Base-by-base conservation (phyloP, 805 yeast species). In the Candida fluviatilis region DNA sequence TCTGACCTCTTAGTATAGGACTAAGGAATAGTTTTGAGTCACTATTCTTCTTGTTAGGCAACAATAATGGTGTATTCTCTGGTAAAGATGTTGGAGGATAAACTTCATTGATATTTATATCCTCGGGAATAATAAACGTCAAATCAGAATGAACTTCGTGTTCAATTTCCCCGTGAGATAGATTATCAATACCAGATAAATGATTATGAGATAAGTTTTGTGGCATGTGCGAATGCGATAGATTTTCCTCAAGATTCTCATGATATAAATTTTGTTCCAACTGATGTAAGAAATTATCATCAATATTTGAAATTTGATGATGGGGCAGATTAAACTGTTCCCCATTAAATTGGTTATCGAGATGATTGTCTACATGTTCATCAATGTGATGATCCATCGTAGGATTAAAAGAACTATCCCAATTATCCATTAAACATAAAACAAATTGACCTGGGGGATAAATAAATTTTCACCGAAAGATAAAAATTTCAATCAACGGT, bases 1-100 rank as follows among this genome's bases (percentile, higher is more conserved):
- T 64, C 40, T 67, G 73, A 31, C 70, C 58, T 1, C 72, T 72
- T 27, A 67, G 51, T 12, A 66, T 57, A 1, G 72, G 73, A 32
- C 66, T 60, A 10, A 47, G 46, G 34, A 61, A 50, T 29, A 42
- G 38, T n/a, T 35, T 26, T 6, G 33, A 25, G 19, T 38, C 34
- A 13, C 42, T 38, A 18, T 47, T 41, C 16, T 35, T 41, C 31
- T 50, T 50, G 30, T 42, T 47, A 12, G 62, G 57, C 17, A 55
- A 34, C 45, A 57, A 34, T 30, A 49, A 48, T 10, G 65, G 61
- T 4, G 62, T 56, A 24, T 52, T 46, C 14, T 51, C 53, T 17
- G 53, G 50, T 11, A 46, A 37, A 21, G 26, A 30, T 7, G 55
- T 44, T 6, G 63, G 63, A 2, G 64, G 63, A 36, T 40, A 58